These are phyloP conservation scores for Zygnema circumcarinatum DNA, from an alignment of 139 green algal species.

Conservation along the genomic window DNA sequence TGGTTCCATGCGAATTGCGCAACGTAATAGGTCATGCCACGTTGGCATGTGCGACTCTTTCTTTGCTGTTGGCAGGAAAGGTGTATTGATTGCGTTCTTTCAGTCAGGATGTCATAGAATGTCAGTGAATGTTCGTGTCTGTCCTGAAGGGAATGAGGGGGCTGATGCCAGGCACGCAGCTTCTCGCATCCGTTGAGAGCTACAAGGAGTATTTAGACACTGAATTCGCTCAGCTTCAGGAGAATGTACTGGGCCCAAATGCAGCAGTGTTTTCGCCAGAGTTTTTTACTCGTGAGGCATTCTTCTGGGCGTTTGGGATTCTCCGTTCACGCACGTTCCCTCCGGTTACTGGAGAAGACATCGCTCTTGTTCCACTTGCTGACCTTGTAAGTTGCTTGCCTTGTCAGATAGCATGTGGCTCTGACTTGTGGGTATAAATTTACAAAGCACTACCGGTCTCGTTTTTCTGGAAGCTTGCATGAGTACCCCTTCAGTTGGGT, in stretches of 20 bases:
- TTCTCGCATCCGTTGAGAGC: constrained; percentile 20
- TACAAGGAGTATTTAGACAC: constrained; percentile 22
- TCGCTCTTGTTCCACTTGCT: constrained; percentile 81
- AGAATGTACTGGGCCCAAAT: background rate
- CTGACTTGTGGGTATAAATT: constrained; percentile 1
- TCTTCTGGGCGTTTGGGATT: constrained; percentile 81
- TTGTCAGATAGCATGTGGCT: background rate
- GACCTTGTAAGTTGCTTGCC: constrained; percentile 70
- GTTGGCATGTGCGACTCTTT: no score
- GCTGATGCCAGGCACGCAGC: constrained; percentile 31
- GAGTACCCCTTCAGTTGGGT: background rate
- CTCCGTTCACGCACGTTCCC: constrained; percentile 75
- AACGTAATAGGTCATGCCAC: no score
- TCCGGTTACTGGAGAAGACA: constrained; percentile 69
- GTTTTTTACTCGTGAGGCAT: constrained; percentile 70
- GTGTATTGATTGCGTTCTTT: constrained; percentile 5
- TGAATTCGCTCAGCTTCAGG: constrained; percentile 5
- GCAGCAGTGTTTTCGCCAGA: background rate
- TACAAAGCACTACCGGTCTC: background rate
- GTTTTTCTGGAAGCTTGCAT: background rate
- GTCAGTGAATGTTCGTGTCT: background rate
- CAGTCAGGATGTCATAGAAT: background rate
- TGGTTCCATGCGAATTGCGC: no score
- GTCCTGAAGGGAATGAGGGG: background rate
- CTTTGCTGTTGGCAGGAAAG: background rate